Conservation (phyloP, 306 rosid genomes). For the Canavalia ensiformis region DNA sequence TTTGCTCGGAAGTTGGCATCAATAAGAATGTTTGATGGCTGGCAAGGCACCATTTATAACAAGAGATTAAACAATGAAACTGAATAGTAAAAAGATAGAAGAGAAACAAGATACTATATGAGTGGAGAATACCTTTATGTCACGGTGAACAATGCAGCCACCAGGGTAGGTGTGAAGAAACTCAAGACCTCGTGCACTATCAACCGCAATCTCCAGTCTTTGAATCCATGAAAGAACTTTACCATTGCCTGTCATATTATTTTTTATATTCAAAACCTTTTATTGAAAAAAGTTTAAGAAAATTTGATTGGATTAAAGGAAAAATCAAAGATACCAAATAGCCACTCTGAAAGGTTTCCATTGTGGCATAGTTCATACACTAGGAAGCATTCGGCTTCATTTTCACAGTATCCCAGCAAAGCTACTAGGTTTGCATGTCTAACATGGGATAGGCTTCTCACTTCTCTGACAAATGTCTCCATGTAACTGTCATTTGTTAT, state of each 20-base stretch:
- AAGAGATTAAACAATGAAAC: slow-evolving; percentile 13
- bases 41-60: slow-evolving; percentile 37
- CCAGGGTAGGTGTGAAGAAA: slow-evolving; percentile 70
- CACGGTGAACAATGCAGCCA: slow-evolving; percentile 81
- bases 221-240: slow-evolving; percentile 69
- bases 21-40: slow-evolving; percentile 80
- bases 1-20: slow-evolving; percentile 64
- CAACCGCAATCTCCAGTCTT: slow-evolving; percentile 67
- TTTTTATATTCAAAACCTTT: background rate
- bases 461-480: slow-evolving; percentile 72
- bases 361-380: slow-evolving; percentile 75
- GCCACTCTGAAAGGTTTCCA: slow-evolving; percentile 78
- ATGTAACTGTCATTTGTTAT: slow-evolving; percentile 62
- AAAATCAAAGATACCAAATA: slow-evolving; percentile 60
- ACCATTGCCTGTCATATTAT: slow-evolving; percentile 54
- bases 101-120: background rate
- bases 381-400: slow-evolving; percentile 67
- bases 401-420: slow-evolving; percentile 61
- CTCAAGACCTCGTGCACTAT: slow-evolving; percentile 69
- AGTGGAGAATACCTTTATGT: slow-evolving; percentile 61
- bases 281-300: slow-evolving; percentile 3
- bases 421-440: slow-evolving; percentile 70
- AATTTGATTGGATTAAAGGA: background rate
- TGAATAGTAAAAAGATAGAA: background rate
- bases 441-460: slow-evolving; percentile 69